These are phyloP conservation scores for Myotisia sp. DNA, from an alignment of 2,329 filamentous ascomycete species.

Conservation along the genomic window DNA sequence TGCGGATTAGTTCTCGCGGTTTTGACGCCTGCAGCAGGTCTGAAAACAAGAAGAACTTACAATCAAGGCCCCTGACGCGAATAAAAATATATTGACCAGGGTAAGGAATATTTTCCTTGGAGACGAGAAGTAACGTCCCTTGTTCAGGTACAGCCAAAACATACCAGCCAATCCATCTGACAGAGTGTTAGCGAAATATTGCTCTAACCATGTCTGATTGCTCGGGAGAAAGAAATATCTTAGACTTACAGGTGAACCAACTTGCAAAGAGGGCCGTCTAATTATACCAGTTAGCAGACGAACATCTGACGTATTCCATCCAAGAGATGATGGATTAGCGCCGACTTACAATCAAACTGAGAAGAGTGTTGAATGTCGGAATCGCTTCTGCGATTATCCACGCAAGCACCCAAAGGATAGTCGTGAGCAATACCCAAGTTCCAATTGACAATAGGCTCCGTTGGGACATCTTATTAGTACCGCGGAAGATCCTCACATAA, in stretches of 20 bases:
- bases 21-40: no score
- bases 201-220: background rate
- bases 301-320: background rate
- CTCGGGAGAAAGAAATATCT: background rate
- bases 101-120: conserved; percentile 33
- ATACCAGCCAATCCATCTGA: conserved; percentile 28
- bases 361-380: conserved; percentile 52
- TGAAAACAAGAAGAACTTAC: conserved; percentile 17
- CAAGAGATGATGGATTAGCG: background rate
- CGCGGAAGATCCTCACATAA: conserved; percentile 49
- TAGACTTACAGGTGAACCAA: conserved; percentile 49
- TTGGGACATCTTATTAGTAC: conserved; percentile 42
- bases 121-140: conserved; percentile 27
- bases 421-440: conserved; percentile 46
- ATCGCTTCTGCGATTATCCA: conserved; percentile 57
- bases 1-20: no score
- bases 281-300: conserved; percentile 9
- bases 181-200: background rate
- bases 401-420: conserved; percentile 44
- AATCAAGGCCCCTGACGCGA: conserved; percentile 21
- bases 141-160: conserved; percentile 38
- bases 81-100: conserved; percentile 31
- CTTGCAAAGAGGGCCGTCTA: conserved; percentile 46
- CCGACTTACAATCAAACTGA: conserved; percentile 42
- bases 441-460: conserved; percentile 38